These are phyloP conservation scores for Phytophthora pluvialis DNA, from an alignment of 352 stramenopile species.

Conservation along the genomic window DNA sequence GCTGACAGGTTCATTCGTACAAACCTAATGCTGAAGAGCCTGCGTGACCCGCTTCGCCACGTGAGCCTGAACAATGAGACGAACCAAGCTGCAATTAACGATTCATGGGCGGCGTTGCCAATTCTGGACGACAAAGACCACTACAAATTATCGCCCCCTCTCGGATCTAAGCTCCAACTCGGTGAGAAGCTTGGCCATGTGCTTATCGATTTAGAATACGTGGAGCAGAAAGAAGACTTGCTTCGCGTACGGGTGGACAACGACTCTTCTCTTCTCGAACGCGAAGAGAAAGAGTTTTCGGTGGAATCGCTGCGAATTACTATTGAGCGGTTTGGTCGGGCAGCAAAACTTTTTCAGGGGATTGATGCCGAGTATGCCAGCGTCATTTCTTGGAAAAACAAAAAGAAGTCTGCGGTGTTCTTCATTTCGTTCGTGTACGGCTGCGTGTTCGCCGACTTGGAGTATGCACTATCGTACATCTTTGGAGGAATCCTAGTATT, in stretches of 20 bases:
- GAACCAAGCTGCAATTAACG: constrained; percentile 43
- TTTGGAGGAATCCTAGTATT: constrained; percentile 68
- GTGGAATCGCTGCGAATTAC: constrained; percentile 80
- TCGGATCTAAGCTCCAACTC: constrained; percentile 33
- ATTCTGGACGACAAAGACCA: constrained; percentile 51
- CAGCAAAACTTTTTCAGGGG: constrained; percentile 74
- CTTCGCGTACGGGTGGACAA: constrained; percentile 64
- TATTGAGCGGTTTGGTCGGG: constrained; percentile 74
- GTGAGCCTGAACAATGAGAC: constrained; percentile 55
- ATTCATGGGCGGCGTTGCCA: constrained; percentile 40
- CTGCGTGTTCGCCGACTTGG: constrained; percentile 78
- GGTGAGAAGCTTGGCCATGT: constrained; percentile 64
- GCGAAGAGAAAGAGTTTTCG: constrained; percentile 81
- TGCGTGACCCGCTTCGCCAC: constrained; percentile 51
- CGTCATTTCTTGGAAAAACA: constrained; percentile 89
- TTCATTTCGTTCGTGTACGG: constrained; percentile 64
- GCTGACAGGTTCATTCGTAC: constrained; percentile 69
- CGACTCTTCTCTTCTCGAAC: constrained; percentile 55
- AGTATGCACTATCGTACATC: constrained; percentile 77
- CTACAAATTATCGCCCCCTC: constrained; percentile 49
- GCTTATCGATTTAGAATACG: constrained; percentile 68
- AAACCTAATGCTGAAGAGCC: constrained; percentile 51
- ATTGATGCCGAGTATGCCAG: constrained; percentile 78
- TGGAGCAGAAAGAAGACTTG: constrained; percentile 76
- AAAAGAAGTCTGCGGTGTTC: constrained; percentile 73